Base-by-base conservation (phyloP, 495 filamentous ascomycete species). In the Penicillium odoratum region DNA sequence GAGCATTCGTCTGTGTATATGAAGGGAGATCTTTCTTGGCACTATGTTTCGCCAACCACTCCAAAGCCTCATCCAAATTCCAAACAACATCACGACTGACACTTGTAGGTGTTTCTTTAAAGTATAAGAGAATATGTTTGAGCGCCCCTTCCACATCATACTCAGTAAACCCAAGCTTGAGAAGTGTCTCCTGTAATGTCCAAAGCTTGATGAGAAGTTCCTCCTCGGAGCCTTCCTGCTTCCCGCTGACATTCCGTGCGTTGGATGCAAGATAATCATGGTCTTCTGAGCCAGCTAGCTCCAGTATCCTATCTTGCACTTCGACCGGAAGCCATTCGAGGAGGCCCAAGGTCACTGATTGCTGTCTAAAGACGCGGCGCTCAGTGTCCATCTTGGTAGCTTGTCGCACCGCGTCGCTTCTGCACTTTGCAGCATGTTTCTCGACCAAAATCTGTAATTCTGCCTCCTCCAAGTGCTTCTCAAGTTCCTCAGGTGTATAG, bases 381-480 rank as follows among this genome's bases (percentile, higher is more conserved):
- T 97, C 92, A 9, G 88, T 96, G 55, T 91, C 85, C 31, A 93
- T 74, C 62, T 88, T 88, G 0, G 79, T 76, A 48, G 83, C 83
- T 65, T 92, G 88, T 6, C 91, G 85, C 53, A 76, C 71, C 10
- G 85, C 86, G 67, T 90, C 85, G 58, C 79, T 82, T 63, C 74
- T 84, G 59, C 83, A 84, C 67, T 89, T 93, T 11, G 84, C 72
- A 0, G 85, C 85, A 68, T 91, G 77, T 62, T 90, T 93, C 44
- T 97, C 93, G 8, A 96, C 85, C 15, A 96, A 71, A 33, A 87
- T 72, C 71, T 97, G 91, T 21, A 98, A 78, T 58, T 91, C 88
- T 30, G 89, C 86, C 50, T 88, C 83, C 63, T 96, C 91, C 16
- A 96, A 78, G 67, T 92, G 88, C 55, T 74, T 81, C 64, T 95